phyloP scores from a whole-genome alignment of 2,329 filamentous ascomycete species.

The Pyrenochaeta sp. region DNA sequence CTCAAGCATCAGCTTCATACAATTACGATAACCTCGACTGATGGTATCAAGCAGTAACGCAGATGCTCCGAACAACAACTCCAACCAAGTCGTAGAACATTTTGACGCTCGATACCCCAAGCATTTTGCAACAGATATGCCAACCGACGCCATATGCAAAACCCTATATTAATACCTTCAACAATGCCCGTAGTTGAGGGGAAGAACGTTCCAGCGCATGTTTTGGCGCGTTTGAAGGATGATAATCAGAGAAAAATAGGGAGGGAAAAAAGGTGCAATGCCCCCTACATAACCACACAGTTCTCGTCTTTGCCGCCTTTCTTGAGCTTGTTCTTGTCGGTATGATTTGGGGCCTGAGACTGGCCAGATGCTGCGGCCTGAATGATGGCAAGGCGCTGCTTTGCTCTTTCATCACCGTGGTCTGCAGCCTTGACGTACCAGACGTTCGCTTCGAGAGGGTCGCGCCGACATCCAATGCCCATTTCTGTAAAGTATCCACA shows the following conservation, averaged over 20 bases:
- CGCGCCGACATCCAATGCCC: conserved; percentile 93
- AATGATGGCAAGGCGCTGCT: conserved; percentile 85
- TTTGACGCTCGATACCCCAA: conserved; percentile 21
- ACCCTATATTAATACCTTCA: conserved; percentile 21
- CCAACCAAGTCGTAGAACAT: conserved; percentile 12
- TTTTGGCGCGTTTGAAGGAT: background rate
- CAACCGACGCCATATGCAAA: conserved; percentile 26
- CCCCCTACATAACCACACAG: conserved; percentile 47
- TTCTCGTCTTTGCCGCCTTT: conserved; percentile 50
- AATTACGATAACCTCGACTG: conserved; percentile 1
- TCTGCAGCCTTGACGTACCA: conserved; percentile 98
- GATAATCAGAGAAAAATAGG: conserved; percentile 1
- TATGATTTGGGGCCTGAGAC: conserved; percentile 20
- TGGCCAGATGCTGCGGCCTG: conserved; percentile 76
- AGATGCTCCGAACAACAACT: conserved; percentile 9
- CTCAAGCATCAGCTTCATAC: conserved; percentile 2
- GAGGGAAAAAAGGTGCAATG: background rate
- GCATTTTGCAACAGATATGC: conserved; percentile 30
- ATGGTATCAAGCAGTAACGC: conserved; percentile 21
- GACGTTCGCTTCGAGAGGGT: conserved; percentile 95
- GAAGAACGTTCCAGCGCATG: conserved; percentile 1
- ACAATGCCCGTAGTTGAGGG: conserved; percentile 4
- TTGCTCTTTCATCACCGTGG: conserved; percentile 87
- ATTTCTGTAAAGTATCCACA: conserved; percentile 98
- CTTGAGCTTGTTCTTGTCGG: conserved; percentile 43